These are phyloP conservation scores for Nothophoma quercina DNA, from an alignment of 2,329 filamentous ascomycete genomes.

Conservation along the genomic window DNA sequence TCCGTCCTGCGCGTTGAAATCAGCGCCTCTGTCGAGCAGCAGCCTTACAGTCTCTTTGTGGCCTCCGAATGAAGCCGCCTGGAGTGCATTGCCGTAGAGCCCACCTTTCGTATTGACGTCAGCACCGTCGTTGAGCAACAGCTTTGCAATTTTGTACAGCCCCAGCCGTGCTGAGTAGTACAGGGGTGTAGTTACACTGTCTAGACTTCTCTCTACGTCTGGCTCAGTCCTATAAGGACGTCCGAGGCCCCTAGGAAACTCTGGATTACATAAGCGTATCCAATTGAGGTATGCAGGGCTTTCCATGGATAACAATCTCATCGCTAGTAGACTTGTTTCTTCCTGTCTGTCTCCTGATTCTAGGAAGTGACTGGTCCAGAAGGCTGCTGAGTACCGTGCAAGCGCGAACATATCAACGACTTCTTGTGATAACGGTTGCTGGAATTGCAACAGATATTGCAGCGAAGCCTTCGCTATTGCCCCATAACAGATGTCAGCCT, in stretches of 20 bases:
- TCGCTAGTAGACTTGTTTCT: conserved; percentile 12
- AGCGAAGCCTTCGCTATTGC: conserved; percentile 33
- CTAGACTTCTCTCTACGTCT: conserved; percentile 6
- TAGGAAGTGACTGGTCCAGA: conserved; percentile 34
- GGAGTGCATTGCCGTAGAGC: background rate
- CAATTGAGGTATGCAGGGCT: conserved; percentile 28
- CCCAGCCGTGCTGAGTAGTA: conserved; percentile 30
- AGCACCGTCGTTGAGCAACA: conserved; percentile 16
- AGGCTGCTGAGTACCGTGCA: conserved; percentile 35
- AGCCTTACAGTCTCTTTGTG: background rate
- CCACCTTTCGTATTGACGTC: background rate
- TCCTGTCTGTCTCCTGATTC: conserved; percentile 19
- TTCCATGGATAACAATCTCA: conserved; percentile 20
- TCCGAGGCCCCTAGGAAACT: conserved; percentile 11
- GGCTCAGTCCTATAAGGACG: too few relatives aligned
- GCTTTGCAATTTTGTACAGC: conserved; percentile 20
- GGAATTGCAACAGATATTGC: conserved; percentile 37
- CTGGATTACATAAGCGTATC: conserved; percentile 27
- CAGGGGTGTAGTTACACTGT: conserved; percentile 21
- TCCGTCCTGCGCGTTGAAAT: background rate
- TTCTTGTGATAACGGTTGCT: conserved; percentile 13
- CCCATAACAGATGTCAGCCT: conserved; percentile 25
- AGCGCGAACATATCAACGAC: conserved; percentile 20
- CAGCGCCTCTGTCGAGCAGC: conserved; percentile 1
- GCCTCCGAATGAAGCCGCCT: background rate